Base-by-base conservation (phyloP, 768 basidiomycete genomes). In the Xanthoconium stramineum region DNA sequence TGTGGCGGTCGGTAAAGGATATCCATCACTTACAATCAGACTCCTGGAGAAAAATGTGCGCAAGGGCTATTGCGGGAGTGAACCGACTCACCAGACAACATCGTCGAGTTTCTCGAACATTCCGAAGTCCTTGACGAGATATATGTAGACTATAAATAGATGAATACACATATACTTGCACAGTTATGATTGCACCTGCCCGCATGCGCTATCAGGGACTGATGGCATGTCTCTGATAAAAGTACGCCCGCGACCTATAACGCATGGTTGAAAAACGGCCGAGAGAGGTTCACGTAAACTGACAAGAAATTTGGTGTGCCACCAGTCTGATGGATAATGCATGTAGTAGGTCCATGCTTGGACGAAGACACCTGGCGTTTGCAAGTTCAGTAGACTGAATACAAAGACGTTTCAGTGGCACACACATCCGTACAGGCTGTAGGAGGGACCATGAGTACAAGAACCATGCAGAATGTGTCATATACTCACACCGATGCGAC, bases 271-370 rank as follows among this genome's bases (percentile, higher is more conserved):
- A 19, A 9, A 44, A 15, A 10, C 12, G 14, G 30, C 19, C 9
- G 50, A 51, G 17, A 37, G 20, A 14, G 24, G 30, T 7, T 14
- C 4, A 12, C 17, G 35, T 42, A 24, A 35, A 67, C 76, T 60
- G 52, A 83, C 83, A 24, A 84, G 65, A 11, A 66, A 50, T 60
- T 78, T 81, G 55, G 76, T 70, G 14, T 73, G 68, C 80, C 80
- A 83, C 28, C 67, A 61, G 63, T 84, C 83, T 24, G 68, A 72
- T 50, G 80, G 77, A 62, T 84, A 73, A 3, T 55, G 76, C 15
- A 69, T 73, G 53, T 68, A 83, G 61, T 84, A 85, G 58, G 78
- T 82, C 74, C 76, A 82, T 1, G 76, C 74, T 64, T 85, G 84
- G 29, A 84, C 68, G 42, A 73, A 73, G 7, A 80, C 80, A n/a